Evolutionary conservation across 352 stramenopile genomes (phyloP).

Genomic region (Globisporangium echinulatum): DNA sequence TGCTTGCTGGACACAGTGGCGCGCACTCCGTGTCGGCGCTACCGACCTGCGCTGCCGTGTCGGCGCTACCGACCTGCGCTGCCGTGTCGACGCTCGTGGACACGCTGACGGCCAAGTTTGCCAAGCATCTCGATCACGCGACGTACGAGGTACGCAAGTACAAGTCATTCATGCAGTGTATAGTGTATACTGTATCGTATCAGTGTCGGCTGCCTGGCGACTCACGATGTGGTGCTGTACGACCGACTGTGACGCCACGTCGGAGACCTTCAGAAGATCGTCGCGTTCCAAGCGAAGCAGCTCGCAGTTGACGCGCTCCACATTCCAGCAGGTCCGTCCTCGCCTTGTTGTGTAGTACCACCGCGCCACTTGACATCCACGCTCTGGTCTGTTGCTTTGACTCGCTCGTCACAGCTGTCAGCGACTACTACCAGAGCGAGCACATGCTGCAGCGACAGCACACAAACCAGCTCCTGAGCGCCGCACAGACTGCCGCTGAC

Average conservation of each 20-base stretch:
- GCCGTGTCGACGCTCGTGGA: conserved; percentile 16
- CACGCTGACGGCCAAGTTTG: conserved; percentile 37
- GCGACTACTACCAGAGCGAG: conserved; percentile 32
- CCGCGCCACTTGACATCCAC: no score
- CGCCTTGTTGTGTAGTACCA: no score
- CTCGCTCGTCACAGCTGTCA: conserved; percentile 17
- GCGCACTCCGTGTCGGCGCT: conserved; percentile 16
- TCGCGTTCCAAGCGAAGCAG: conserved; percentile 35
- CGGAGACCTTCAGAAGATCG: conserved; percentile 19
- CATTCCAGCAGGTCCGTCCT: conserved; percentile 28
- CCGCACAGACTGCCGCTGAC: neutral
- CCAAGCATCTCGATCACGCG: conserved; percentile 20
- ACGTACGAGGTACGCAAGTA: conserved; percentile 27
- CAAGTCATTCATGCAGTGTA: no score
- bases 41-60: conserved; percentile 15
- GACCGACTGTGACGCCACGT: no score
- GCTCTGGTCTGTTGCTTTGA: neutral
- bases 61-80: conserved; percentile 16
- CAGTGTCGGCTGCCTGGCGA: no score
- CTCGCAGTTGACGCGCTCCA: conserved; percentile 23
- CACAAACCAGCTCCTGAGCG: conserved; percentile 26
- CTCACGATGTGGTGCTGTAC: no score
- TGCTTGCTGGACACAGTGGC: neutral
- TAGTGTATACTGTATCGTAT: no score
- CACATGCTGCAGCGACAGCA: conserved; percentile 24